phyloP scores from a whole-genome alignment of 768 basidiomycete species.

The Macrocybe gigantea region DNA sequence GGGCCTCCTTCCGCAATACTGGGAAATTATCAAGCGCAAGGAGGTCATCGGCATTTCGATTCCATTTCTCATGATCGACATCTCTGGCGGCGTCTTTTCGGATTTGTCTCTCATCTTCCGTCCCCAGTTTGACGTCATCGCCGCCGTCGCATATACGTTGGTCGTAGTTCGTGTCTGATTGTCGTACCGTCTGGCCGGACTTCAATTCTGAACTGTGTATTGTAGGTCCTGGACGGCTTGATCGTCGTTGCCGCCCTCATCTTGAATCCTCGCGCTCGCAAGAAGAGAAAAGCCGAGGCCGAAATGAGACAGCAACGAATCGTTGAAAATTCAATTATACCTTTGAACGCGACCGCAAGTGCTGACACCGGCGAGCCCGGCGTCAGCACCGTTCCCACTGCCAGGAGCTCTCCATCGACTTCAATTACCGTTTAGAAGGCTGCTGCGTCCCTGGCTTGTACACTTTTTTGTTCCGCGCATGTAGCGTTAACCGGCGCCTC shows the following conservation, averaged over 20 bases:
- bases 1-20: slow-evolving; percentile 57
- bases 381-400: slow-evolving; percentile 4
- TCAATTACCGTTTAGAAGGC: not conserved
- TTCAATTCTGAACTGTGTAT: not conserved
- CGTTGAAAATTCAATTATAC: too few relatives aligned
- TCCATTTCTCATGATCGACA: slow-evolving; percentile 64
- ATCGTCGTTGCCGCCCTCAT: slow-evolving; percentile 57
- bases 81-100: slow-evolving; percentile 66
- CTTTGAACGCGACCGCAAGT: not conserved
- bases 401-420: slow-evolving; percentile 1
- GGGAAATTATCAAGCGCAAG: slow-evolving; percentile 62
- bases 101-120: slow-evolving; percentile 67
- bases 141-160: slow-evolving; percentile 53
- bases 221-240: slow-evolving; percentile 53
- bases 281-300: slow-evolving; percentile 22
- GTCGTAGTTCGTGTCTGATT: slow-evolving; percentile 44
- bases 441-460: too few relatives aligned
- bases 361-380: slow-evolving; percentile 1
- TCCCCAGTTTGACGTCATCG: slow-evolving; percentile 54
- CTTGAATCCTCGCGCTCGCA: slow-evolving; percentile 54
- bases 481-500: too few relatives aligned
- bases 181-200: too few relatives aligned
- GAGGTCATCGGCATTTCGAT: slow-evolving; percentile 68
- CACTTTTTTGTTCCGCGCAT: too few relatives aligned
- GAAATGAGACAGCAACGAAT: not conserved